Conservation (phyloP, 2,329 filamentous ascomycete genomes). For the Pyricularia grisea region DNA sequence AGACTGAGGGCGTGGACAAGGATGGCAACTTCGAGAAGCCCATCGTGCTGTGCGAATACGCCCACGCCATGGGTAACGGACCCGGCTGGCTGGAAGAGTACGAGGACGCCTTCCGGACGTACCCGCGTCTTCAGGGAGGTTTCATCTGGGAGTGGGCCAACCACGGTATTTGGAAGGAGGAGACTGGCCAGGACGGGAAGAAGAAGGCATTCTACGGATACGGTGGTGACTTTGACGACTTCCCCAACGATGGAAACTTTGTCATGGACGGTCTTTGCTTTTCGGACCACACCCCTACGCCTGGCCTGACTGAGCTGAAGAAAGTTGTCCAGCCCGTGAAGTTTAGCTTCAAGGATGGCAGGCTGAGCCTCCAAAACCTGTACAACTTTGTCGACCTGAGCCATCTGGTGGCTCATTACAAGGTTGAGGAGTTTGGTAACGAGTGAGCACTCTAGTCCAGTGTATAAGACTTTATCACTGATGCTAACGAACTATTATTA, state of each 20-base stretch:
- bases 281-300: constrained; percentile 44
- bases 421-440: constrained; percentile 30
- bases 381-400: constrained; percentile 38
- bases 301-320: constrained; percentile 46
- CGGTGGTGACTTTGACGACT: constrained; percentile 53
- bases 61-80: constrained; percentile 64
- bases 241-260: constrained; percentile 50
- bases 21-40: constrained; percentile 44
- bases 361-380: constrained; percentile 30
- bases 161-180: constrained; percentile 43
- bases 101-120: constrained; percentile 49
- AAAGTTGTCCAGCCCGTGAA: constrained; percentile 47
- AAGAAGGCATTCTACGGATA: constrained; percentile 44
- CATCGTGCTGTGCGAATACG: constrained; percentile 49
- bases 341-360: constrained; percentile 24
- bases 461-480: constrained; percentile 7
- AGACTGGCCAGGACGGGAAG: constrained; percentile 15
- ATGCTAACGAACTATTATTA: neutral
- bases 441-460: constrained; percentile 21
- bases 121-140: constrained; percentile 55
- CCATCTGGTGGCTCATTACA: constrained; percentile 32
- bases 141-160: constrained; percentile 61
- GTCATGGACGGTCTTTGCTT: constrained; percentile 52
- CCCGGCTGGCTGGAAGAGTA: constrained; percentile 64
- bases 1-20: constrained; percentile 28